phyloP scores from a whole-genome alignment of 805 yeast genomes.

The Brettanomyces sp. region DNA sequence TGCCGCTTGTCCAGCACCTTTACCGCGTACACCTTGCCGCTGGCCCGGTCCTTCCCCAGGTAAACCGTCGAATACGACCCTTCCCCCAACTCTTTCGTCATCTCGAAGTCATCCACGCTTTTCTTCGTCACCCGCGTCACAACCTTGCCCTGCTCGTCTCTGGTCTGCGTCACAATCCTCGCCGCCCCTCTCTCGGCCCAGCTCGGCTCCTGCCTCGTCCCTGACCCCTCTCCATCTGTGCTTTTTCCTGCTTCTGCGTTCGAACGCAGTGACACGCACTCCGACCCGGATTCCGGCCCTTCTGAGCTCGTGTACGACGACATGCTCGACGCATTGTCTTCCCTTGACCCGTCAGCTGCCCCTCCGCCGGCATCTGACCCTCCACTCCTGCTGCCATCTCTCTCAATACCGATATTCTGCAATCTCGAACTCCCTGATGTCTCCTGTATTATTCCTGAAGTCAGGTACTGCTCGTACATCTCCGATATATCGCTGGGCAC shows the following conservation, averaged over 20 bases:
- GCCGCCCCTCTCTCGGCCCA: conserved; percentile 60
- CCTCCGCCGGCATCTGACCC: too few species aligned
- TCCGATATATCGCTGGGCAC: conserved; percentile 16
- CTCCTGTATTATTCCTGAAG: too few species aligned
- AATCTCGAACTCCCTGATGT: too few species aligned
- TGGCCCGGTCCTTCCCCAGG: conserved; percentile 68
- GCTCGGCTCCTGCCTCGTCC: conserved; percentile 6
- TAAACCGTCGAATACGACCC: conserved; percentile 95
- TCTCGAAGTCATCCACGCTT: conserved; percentile 74
- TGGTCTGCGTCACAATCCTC: conserved; percentile 34
- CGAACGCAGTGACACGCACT: neutral
- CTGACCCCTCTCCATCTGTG: neutral
- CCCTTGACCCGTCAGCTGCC: too few species aligned
- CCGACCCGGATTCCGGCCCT: too few species aligned
- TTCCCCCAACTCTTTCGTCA: conserved; percentile 85
- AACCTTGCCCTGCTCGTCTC: conserved; percentile 36
- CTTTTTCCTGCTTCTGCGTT: neutral
- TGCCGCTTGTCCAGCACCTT: conserved; percentile 71
- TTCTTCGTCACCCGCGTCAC: conserved; percentile 40
- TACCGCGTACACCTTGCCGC: conserved; percentile 59
- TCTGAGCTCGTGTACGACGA: too few species aligned
- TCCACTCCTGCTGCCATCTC: too few species aligned
- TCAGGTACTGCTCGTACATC: conserved; percentile 21
- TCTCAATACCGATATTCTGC: too few species aligned
- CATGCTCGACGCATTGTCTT: too few species aligned